These are phyloP conservation scores for Tuber aestivum DNA, from an alignment of 495 filamentous ascomycete species.

Conservation along the genomic window DNA sequence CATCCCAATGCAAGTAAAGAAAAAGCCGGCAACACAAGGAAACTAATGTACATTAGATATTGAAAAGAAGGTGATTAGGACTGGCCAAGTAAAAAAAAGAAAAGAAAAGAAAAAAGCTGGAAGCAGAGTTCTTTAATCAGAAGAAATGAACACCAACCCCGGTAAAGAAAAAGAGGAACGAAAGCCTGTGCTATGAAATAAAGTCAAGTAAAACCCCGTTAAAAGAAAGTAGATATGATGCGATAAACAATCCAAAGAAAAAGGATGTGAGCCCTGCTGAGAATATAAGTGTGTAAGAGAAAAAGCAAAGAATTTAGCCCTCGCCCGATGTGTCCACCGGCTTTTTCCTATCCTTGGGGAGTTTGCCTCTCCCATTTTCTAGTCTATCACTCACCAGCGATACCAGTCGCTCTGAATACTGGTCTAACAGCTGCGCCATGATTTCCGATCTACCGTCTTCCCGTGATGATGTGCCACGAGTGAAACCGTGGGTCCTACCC, in stretches of 20 bases:
- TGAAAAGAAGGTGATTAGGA: slow-evolving; percentile 31
- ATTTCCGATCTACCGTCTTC: slow-evolving; percentile 57
- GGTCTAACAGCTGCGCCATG: slow-evolving; percentile 60
- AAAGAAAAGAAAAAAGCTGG: no score
- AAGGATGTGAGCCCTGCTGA: background rate
- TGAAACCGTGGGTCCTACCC: slow-evolving; percentile 66
- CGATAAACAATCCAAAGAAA: slow-evolving; percentile 22
- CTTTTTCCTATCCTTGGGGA: slow-evolving; percentile 37
- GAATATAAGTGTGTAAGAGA: background rate
- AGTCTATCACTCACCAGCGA: slow-evolving; percentile 67
- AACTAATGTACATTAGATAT: slow-evolving; percentile 37
- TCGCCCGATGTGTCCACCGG: slow-evolving; percentile 35
- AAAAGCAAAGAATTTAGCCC: slow-evolving; percentile 24
- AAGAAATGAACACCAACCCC: slow-evolving; percentile 36
- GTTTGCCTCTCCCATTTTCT: slow-evolving; percentile 25
- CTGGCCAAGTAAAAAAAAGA: slow-evolving; percentile 28
- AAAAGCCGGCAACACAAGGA: slow-evolving; percentile 21
- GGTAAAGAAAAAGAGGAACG: slow-evolving; percentile 28
- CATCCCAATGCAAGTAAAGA: slow-evolving; percentile 34
- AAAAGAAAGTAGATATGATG: slow-evolving; percentile 34
- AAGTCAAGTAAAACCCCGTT: slow-evolving; percentile 34
- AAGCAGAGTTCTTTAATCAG: slow-evolving; percentile 8
- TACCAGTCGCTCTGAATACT: slow-evolving; percentile 64
- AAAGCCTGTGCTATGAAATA: slow-evolving; percentile 16
- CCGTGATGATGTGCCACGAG: slow-evolving; percentile 65